Base-by-base conservation (phyloP, 1,284 basidiomycete genomes). In the Ganoderma lingzhi region DNA sequence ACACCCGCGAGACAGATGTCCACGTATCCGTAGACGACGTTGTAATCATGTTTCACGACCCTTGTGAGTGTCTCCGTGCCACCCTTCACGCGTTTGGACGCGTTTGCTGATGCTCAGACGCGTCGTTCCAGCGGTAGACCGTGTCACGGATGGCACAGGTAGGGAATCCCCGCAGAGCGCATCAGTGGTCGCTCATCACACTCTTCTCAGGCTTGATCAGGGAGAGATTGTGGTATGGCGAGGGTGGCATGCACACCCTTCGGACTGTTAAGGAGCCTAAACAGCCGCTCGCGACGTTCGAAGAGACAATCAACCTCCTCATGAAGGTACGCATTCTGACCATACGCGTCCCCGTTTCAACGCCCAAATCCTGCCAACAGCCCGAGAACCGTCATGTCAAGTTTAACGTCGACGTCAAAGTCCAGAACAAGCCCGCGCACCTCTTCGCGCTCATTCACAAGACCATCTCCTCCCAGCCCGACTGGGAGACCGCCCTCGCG, bases 11-110 rank as follows among this genome's bases (percentile, higher is more conserved):
- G 74, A 61, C 88, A 96, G 97, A 99, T 88, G 96, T 99, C 76
- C 97, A 99, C 82, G 93, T 98, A 79, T 97, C 97, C 66, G 83
- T 87, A 77, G 97, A 99, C 84, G 87, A 92, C 77, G 90, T 96
- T 64, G 93, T 99, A 63, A 83, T 99, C 73, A 96, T 99, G 95
- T 98, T 97, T 82, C 96, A 98, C 81, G 97, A 99, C 82, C 94
- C 95, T 37, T 89, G 93, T 92, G 75, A 78, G 89, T 78, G 28
- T 67, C 60, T 45, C 4, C 17, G 70, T 79, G n/a, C 30, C 17
- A 41, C 60, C 15, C 51, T 42, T 64, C 58, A 17, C 51, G 53
- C 68, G 37, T 67, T 55, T 32, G 67, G 60, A 59, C 65, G 37
- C 61, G 30, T 28, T 32, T n/a, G 15, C 53, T 58, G 28, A 64